Evolutionary conservation across 208 protist genomes (phyloP).

Genomic region (Trypanosomatidae sp.): DNA sequence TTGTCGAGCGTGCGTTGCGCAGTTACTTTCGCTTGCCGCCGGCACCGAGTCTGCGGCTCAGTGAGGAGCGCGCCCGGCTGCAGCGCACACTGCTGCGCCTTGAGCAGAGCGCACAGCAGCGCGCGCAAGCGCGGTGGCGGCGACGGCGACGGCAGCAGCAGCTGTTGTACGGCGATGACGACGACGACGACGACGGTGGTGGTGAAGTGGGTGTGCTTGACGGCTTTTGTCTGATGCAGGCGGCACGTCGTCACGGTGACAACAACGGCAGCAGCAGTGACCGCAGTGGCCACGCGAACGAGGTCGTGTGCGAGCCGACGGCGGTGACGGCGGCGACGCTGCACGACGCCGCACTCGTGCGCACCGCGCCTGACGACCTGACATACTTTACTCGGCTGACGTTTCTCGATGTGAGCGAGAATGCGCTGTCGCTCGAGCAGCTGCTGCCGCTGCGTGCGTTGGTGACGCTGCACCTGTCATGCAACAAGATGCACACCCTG

Average conservation of each 20-base stretch:
- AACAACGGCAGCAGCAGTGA: too few relatives aligned
- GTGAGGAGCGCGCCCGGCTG: constrained; percentile 24
- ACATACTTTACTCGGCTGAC: constrained; percentile 44
- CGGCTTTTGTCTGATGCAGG: constrained; percentile 67
- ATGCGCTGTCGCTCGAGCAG: constrained; percentile 43
- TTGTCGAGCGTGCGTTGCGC: constrained; percentile 62
- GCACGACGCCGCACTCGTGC: constrained; percentile 40
- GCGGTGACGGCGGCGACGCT: constrained; percentile 57
- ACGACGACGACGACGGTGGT: constrained; percentile 9
- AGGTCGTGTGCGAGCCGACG: too few relatives aligned
- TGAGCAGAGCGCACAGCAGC: too few relatives aligned
- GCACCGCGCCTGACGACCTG: constrained; percentile 59
- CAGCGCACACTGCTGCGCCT: constrained; percentile 21
- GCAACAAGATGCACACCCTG: constrained; percentile 57
- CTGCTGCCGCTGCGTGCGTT: constrained; percentile 39
- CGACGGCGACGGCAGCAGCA: too few relatives aligned
- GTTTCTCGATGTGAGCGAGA: constrained; percentile 80
- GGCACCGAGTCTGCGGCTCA: constrained; percentile 21
- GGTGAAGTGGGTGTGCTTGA: constrained; percentile 37
- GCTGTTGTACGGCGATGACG: constrained; percentile 11
- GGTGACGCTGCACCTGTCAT: constrained; percentile 64
- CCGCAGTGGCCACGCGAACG: too few relatives aligned
- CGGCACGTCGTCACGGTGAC: constrained; percentile 39
- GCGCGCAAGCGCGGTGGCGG: too few relatives aligned
- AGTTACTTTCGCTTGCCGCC: constrained; percentile 83